These are phyloP conservation scores for Chlorella sp. DNA, from an alignment of 139 green algal genomes.

Conservation along the genomic window DNA sequence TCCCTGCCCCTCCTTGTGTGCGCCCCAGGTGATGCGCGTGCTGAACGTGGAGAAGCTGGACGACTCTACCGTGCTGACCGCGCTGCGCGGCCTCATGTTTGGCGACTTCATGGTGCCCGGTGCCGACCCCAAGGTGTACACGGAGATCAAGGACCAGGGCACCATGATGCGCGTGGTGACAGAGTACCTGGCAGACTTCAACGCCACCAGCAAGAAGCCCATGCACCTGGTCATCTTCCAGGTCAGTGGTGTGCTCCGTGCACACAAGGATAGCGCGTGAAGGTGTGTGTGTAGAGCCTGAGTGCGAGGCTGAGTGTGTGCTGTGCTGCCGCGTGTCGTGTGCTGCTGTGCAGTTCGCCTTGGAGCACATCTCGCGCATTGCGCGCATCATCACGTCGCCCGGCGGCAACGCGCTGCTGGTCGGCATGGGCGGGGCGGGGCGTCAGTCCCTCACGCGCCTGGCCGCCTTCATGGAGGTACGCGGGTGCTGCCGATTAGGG, in stretches of 20 bases:
- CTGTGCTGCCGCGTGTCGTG: not conserved
- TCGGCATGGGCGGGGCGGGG: constrained; percentile 67
- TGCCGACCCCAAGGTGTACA: constrained; percentile 29
- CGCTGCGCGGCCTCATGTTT: constrained; percentile 58
- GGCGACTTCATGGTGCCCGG: constrained; percentile 73
- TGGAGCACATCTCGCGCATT: constrained; percentile 69
- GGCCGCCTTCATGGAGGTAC: constrained; percentile 65
- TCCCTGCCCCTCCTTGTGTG: not conserved
- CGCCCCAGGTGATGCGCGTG: constrained; percentile 5
- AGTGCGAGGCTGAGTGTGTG: too few relatives aligned
- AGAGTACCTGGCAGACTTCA: constrained; percentile 66
- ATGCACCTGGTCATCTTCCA: constrained; percentile 71
- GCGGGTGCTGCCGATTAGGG: too few relatives aligned
- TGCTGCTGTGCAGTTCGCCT: constrained; percentile 36
- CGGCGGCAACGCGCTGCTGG: constrained; percentile 63
- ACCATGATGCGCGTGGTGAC: constrained; percentile 34
- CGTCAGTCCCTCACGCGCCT: constrained; percentile 59
- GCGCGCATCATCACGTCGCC: constrained; percentile 59
- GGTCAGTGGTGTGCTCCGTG: too few relatives aligned
- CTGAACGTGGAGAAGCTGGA: constrained; percentile 17
- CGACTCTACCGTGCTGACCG: constrained; percentile 30
- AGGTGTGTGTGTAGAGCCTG: too few relatives aligned
- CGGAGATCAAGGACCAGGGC: constrained; percentile 41
- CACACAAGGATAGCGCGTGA: too few relatives aligned
- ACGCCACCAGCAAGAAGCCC: constrained; percentile 66